Conservation (phyloP, 495 filamentous ascomycete species). For the Achaetomiella virescens region DNA sequence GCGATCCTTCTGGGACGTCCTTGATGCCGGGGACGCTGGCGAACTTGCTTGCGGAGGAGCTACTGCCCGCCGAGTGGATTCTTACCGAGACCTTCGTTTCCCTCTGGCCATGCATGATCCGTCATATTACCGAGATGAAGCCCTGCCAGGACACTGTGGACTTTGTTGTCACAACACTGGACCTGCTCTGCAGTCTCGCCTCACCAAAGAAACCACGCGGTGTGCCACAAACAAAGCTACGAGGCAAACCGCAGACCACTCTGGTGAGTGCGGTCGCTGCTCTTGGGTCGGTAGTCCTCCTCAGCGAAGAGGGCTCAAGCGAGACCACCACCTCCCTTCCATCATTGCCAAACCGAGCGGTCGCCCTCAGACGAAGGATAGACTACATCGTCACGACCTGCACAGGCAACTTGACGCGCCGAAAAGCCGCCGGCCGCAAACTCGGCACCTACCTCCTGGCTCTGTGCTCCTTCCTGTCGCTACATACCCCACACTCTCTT, state of each 20-base stretch:
- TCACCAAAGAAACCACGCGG: slow-evolving; percentile 6
- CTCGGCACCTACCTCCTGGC: slow-evolving; percentile 25
- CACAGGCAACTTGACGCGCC: slow-evolving; percentile 5
- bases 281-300: slow-evolving; percentile 19
- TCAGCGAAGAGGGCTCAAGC: slow-evolving; percentile 12
- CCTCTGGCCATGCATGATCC: slow-evolving; percentile 32
- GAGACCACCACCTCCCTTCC: neutral
- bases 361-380: slow-evolving; percentile 15
- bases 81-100: slow-evolving; percentile 34
- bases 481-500: neutral
- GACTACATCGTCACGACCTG: slow-evolving; percentile 16
- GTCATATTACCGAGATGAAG: slow-evolving; percentile 24
- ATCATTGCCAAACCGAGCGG: neutral
- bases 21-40: slow-evolving; percentile 35
- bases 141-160: slow-evolving; percentile 29
- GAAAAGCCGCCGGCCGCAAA: slow-evolving; percentile 8
- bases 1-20: slow-evolving; percentile 18
- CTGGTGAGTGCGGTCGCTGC: slow-evolving; percentile 15
- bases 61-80: slow-evolving; percentile 40
- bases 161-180: slow-evolving; percentile 32
- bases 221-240: slow-evolving; percentile 11
- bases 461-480: slow-evolving; percentile 23
- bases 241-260: slow-evolving; percentile 12
- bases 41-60: slow-evolving; percentile 26
- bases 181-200: slow-evolving; percentile 28